Evolutionary conservation across 2,329 filamentous ascomycete species (phyloP), one percentile per base, ranked within the genome.

Genomic region (Claviceps citrina): DNA sequence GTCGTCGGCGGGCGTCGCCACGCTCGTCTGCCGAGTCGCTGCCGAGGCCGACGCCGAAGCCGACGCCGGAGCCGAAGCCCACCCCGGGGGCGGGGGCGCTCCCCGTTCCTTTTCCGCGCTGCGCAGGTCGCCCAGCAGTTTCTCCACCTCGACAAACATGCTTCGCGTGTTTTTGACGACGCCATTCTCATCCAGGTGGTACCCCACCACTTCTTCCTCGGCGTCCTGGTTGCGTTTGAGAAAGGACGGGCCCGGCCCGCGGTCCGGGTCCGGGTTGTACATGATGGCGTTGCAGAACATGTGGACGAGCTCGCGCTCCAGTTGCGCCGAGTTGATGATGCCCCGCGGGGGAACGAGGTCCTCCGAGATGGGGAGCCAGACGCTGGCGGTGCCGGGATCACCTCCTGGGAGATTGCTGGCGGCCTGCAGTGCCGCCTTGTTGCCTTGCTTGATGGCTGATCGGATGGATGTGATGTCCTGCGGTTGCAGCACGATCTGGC

Each of bases 261-360:
- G 73, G 48, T 82, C 68, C 0, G 81, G 78, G 46, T 93, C 84
- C 0, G 83, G 78, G 51, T 96, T 96, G 66, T 94, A 98, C 91
- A 98, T 96, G 60, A 95, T 82, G 15, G 91, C 89, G 53, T 96
- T 96, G 49, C 86, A 85, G 58, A 96, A 94, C 84, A 96, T 95
- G 51, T 93, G 83, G 51, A 93, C 84, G 9, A 96, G 66, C 57
- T 96, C 89, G 48, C 86, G 84, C 60, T 96, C 89, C 13, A 96
- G 70, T 57, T 96, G 91, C 1, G 81, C 77, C 38, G 83, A 87
- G 59, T 96, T 96, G 59, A 96, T 84, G 51, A 96, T 94, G 16
- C 79, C 84, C 50, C 78, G 84, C 0, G 91, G 89, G 2, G 89
- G 84, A 2, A 89, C 70, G 20, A 94, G 67, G 42, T 95, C 84